A percentile compares a stretch with the other conserved stretches of the same genome.
phyloP scores from a whole-genome alignment of 164 flowering plant species.

The Euptelea pleiosperma region DNA sequence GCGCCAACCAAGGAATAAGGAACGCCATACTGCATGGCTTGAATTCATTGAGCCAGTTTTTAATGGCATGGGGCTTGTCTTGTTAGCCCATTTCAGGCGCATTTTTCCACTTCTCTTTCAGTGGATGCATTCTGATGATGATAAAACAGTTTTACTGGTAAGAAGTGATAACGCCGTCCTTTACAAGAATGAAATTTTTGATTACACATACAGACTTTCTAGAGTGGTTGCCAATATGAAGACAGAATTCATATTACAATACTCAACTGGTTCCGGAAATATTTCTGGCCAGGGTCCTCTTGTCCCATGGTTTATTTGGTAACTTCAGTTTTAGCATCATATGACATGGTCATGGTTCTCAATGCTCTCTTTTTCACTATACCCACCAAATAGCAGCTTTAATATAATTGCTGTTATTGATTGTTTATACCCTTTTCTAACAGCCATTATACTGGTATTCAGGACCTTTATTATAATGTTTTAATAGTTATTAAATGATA shows the following conservation, averaged over 20 bases:
- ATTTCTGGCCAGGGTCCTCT: neutral
- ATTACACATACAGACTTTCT: neutral
- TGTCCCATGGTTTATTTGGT: neutral
- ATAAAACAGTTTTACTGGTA: slow-evolving; percentile 78
- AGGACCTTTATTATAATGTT: too few relatives aligned
- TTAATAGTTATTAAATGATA: too few relatives aligned
- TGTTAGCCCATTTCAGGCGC: slow-evolving; percentile 82
- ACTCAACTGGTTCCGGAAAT: slow-evolving; percentile 2
- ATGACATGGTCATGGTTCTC: too few relatives aligned
- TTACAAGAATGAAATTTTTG: neutral
- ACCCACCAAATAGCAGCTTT: too few relatives aligned
- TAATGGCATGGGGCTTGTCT: slow-evolving; percentile 56
- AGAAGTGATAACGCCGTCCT: slow-evolving; percentile 11
- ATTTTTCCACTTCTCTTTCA: slow-evolving; percentile 80
- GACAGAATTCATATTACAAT: neutral
- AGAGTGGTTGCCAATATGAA: neutral
- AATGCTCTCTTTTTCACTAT: too few relatives aligned
- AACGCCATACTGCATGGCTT: slow-evolving; percentile 78
- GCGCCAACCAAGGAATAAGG: slow-evolving; percentile 79
- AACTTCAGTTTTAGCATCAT: neutral
- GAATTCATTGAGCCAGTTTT: slow-evolving; percentile 64
- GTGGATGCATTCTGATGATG: slow-evolving; percentile 97
- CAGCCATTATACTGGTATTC: too few relatives aligned
- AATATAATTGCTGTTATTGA: too few relatives aligned
- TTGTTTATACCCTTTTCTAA: too few relatives aligned